Evolutionary conservation across 345 rosid species (phyloP), one percentile per base, ranked within the genome.

Genomic region (Brassica juncea): DNA sequence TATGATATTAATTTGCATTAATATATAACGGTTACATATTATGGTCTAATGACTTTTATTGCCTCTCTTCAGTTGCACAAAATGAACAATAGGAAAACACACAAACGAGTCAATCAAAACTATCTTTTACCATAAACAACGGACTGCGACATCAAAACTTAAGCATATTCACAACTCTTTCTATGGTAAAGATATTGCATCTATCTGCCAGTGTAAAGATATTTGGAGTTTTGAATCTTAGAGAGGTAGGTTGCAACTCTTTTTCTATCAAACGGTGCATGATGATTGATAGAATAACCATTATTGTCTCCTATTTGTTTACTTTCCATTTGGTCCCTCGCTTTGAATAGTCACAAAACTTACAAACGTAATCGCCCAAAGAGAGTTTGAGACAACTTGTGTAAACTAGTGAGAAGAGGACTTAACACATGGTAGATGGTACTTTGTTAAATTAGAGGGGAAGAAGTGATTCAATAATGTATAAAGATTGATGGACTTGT

Each of bases 1-100:
- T 70, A 1, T 80, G 52, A 79, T 60, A 30, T 54, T 54, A 54
- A 21, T 19, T 52, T 57, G 61, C 28, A 57, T 19, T 16, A 16
- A 3, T 14, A 5, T 52, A 21, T 58, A 23, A 58, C 62, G 19
- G 57, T 49, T 44, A 4, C 54, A 21, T 54, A 54, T 16, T 54
- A 54, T 16, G 59, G 25, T 57, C 28, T 19, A 16, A 57, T 19
- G 61, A 57, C 11, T 57, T 19, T 57, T 55, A 15, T 55, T 55
- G 61, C 61, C 62, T 58, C 30, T 58, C 62, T 23, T 58, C 62
- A 16, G 60, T 55, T 55, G 60, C 60, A 16, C 60, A 55, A 16
- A 16, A 55, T 16, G 60, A 55, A 55, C 10, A 7, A 55, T 55
- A 55, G 4, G 27, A 55, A 55, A 19, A 19, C 27, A 23, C 57